phyloP scores from a whole-genome alignment of 208 protist genomes.

The Leishmania gerbilli region DNA sequence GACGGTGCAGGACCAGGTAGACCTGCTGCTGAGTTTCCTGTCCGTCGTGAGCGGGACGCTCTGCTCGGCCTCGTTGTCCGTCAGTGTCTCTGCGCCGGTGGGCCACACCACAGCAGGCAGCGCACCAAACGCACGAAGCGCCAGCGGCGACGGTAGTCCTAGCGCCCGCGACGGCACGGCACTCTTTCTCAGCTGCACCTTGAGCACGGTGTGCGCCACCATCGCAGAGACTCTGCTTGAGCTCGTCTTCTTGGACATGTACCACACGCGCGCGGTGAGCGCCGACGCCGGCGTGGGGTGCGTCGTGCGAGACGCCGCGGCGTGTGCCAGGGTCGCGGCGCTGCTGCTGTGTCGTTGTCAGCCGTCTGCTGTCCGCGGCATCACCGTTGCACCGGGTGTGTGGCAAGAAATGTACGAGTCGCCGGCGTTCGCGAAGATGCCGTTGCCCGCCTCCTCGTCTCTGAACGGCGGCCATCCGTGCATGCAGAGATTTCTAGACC shows the following conservation, averaged over 20 bases:
- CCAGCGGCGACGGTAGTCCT: neutral
- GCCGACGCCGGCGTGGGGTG: conserved; percentile 14
- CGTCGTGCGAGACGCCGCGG: conserved; percentile 26
- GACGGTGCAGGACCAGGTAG: conserved; percentile 36
- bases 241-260: conserved; percentile 23
- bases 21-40: conserved; percentile 37
- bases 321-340: conserved; percentile 29
- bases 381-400: neutral
- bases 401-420: conserved; percentile 31
- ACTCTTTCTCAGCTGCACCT: conserved; percentile 1
- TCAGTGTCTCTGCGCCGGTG: neutral
- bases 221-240: conserved; percentile 30
- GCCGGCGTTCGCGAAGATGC: conserved; percentile 25
- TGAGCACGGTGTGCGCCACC: conserved; percentile 25
- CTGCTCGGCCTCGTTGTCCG: conserved; percentile 15
- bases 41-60: conserved; percentile 24
- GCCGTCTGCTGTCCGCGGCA: conserved; percentile 12
- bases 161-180: neutral
- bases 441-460: neutral
- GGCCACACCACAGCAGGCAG: neutral
- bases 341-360: conserved; percentile 48
- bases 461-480: conserved; percentile 17
- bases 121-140: neutral
- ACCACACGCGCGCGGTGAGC: conserved; percentile 20
- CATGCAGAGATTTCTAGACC: conserved; percentile 25